These are phyloP conservation scores for Magnaporthiopsis poae DNA, from an alignment of 2,329 filamentous ascomycete species.

Conservation along the genomic window DNA sequence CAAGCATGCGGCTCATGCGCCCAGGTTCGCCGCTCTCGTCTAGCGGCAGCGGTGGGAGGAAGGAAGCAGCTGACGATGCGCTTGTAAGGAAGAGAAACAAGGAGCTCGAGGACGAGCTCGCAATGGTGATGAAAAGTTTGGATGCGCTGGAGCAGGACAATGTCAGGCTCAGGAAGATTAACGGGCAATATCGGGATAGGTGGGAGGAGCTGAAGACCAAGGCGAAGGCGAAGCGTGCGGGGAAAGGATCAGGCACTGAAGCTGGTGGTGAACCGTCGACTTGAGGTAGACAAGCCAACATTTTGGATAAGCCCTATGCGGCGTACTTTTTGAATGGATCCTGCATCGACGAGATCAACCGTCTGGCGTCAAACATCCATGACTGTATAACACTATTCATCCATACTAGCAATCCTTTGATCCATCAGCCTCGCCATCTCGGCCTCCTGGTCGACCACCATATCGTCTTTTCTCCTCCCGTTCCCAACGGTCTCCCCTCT, in stretches of 20 bases:
- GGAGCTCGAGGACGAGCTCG: conserved; percentile 60
- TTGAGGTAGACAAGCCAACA: not conserved
- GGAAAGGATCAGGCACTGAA: conserved; percentile 22
- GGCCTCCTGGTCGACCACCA: conserved; percentile 29
- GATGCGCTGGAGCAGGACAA: conserved; percentile 57
- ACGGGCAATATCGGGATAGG: conserved; percentile 49
- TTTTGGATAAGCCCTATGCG: not conserved
- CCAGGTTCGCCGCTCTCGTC: conserved; percentile 41
- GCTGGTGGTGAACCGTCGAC: not conserved
- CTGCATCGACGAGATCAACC: not conserved
- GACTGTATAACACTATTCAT: conserved; percentile 2
- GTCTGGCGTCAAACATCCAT: not conserved
- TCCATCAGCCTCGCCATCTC: conserved; percentile 28
- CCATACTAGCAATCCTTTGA: conserved; percentile 1
- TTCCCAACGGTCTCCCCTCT: conserved; percentile 31
- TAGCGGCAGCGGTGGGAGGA: conserved; percentile 15
- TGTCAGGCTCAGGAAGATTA: conserved; percentile 43
- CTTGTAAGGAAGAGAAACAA: conserved; percentile 38
- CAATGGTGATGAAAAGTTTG: conserved; percentile 47
- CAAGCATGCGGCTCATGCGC: conserved; percentile 61
- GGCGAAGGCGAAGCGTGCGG: conserved; percentile 45
- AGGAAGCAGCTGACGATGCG: conserved; percentile 29
- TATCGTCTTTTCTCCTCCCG: conserved; percentile 16
- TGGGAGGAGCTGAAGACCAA: conserved; percentile 54
- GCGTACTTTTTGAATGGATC: not conserved